Base-by-base conservation (phyloP, 2,329 filamentous ascomycete genomes). In the Gnomoniopsis smithogilvyi region DNA sequence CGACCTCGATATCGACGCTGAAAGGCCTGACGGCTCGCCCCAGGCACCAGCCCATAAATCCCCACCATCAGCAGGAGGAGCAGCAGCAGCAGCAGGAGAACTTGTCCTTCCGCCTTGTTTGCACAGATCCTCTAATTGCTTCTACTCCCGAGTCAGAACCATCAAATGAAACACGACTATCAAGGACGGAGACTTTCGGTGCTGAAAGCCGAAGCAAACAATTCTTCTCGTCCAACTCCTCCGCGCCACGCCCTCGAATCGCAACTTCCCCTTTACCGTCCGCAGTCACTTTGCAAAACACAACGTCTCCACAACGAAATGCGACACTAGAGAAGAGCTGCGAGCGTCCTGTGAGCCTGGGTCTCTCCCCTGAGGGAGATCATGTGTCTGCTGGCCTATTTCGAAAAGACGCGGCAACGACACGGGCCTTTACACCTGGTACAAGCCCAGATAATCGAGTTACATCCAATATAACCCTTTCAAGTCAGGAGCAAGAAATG, bases 11-110 rank as follows among this genome's bases (percentile, higher is more conserved):
- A 7, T 62, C 60, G 26, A 50, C 48, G 15, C 56, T 43, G 7
- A 30, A 53, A 14, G 53, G 53, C 10, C 57, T 62, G 30, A 57
- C 56, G 8, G 52, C 53, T 38, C 47, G 59, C 19, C 59, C 59
- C 22, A 46, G 56, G 17, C 30, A 30, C 26, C 26, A 30, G 26
- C 26, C 26, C 8, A 30, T 4, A n/a, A 6, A n/a, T 45, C 17
- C 17, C 8, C 41, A n/a, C 2, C 15, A 41, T 2, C 8, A 56
- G 14, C 54, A 46, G 11, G 10, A 41, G 46, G 34, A 22, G 15
- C 49, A 45, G 3, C 30, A 49, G 45, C 53, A 56, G 34, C 30
- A 56, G 1, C 22, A 56, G 14, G 41, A 43, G 38, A 17, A 7
- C 19, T 30, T 41, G 21, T 12, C 46, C 21, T 30, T 55, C 4